Percentiles rank a stretch among this genome's conserved stretches.
phyloP scores from a whole-genome alignment of 1,284 basidiomycete species.

The Schizophyllum commune region DNA sequence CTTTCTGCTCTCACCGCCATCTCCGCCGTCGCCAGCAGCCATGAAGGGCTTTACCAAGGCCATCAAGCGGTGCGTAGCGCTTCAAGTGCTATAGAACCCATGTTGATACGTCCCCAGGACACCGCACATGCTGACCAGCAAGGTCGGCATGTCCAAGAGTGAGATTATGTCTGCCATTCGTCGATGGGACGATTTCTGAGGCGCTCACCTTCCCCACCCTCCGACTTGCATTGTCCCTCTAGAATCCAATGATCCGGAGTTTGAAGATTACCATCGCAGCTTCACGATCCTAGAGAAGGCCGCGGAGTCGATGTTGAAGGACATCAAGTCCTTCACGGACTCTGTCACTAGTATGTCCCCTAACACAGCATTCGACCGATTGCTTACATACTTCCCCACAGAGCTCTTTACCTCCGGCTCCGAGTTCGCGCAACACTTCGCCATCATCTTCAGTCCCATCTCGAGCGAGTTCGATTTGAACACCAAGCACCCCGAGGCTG shows the following conservation, averaged over 20 bases:
- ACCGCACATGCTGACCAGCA: slow-evolving; percentile 79
- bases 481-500: slow-evolving; percentile 71
- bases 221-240: slow-evolving; percentile 5
- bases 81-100: not conserved
- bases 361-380: not conserved
- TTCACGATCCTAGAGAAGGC: slow-evolving; percentile 76
- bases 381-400: slow-evolving; percentile 20
- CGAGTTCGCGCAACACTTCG: slow-evolving; percentile 72
- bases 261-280: slow-evolving; percentile 74
- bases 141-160: slow-evolving; percentile 91
- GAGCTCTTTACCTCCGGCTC: slow-evolving; percentile 78
- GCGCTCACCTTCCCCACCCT: slow-evolving; percentile 1
- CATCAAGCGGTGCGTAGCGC: slow-evolving; percentile 55
- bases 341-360: slow-evolving; percentile 59
- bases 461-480: slow-evolving; percentile 78
- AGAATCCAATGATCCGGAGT: slow-evolving; percentile 86
- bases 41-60: slow-evolving; percentile 84
- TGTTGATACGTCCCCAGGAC: slow-evolving; percentile 42
- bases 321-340: slow-evolving; percentile 84
- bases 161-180: slow-evolving; percentile 21
- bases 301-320: slow-evolving; percentile 87
- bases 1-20: too few relatives aligned
- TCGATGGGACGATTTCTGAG: not conserved
- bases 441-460: slow-evolving; percentile 76
- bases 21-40: slow-evolving; percentile 2